phyloP scores from a whole-genome alignment of 202 grass and related monocot genomes.

The Zoysia matrella region DNA sequence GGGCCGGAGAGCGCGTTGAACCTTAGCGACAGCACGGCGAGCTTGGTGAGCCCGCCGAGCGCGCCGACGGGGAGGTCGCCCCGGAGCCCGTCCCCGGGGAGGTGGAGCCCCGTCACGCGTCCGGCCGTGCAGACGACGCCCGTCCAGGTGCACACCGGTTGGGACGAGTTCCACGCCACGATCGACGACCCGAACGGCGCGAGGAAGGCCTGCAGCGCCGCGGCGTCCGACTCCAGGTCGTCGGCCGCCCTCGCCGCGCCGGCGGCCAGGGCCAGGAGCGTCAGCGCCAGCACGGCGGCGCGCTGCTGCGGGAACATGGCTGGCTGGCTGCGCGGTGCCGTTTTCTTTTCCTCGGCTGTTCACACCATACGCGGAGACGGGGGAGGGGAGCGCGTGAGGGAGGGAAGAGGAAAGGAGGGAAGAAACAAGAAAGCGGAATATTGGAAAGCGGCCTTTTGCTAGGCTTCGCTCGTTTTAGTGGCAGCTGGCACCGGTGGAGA shows the following conservation, averaged over 20 bases:
- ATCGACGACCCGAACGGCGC: conserved; percentile 56
- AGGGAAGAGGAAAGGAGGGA: background rate
- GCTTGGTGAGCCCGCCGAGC: conserved; percentile 66
- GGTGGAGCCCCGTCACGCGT: conserved; percentile 68
- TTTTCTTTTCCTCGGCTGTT: conserved; percentile 1
- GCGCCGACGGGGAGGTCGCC: conserved; percentile 57
- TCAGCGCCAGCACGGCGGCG: background rate
- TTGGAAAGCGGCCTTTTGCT: conserved; percentile 38
- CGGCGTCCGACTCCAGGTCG: conserved; percentile 63
- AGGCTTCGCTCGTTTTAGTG: conserved; percentile 24
- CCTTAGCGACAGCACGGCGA: conserved; percentile 70
- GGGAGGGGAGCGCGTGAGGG: background rate
- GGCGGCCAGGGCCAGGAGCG: conserved; percentile 15
- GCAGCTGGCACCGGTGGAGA: background rate
- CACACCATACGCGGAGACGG: conserved; percentile 13
- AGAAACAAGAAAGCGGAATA: conserved; percentile 36
- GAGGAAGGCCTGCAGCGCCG: conserved; percentile 65
- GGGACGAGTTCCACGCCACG: conserved; percentile 53
- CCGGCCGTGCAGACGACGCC: conserved; percentile 56
- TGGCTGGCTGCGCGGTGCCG: background rate
- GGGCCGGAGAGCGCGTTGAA: conserved; percentile 72
- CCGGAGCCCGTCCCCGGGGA: conserved; percentile 64
- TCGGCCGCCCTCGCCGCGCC: conserved; percentile 17
- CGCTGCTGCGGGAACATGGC: conserved; percentile 43
- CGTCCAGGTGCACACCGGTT: conserved; percentile 59